Percentiles rank a stretch among this genome's conserved stretches.
Evolutionary conservation across 805 yeast species (phyloP).

Genomic region (Blastobotrys chiropterorum): DNA sequence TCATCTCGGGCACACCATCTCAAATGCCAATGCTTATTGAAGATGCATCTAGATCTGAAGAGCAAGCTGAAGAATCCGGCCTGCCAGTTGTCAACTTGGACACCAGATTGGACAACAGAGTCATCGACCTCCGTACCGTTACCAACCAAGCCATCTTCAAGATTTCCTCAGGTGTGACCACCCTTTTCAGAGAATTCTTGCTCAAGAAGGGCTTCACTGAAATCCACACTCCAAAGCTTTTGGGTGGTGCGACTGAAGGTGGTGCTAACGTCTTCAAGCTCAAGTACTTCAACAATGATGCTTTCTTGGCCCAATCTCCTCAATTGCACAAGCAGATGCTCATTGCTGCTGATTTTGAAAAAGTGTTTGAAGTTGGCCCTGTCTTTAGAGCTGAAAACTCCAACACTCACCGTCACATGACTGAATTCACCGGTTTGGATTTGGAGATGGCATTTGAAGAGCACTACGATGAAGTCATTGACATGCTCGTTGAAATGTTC

Average conservation of each 20-base stretch:
- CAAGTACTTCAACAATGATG: conserved; percentile 84
- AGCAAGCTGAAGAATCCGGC: conserved; percentile 68
- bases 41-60: conserved; percentile 93
- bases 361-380: conserved; percentile 93
- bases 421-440: conserved; percentile 96
- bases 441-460: conserved; percentile 97
- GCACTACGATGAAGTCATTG: conserved; percentile 89
- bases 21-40: conserved; percentile 91
- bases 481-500: conserved; percentile 62
- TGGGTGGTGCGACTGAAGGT: conserved; percentile 96
- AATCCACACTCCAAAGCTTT: conserved; percentile 91
- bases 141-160: conserved; percentile 97
- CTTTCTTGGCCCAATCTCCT: conserved; percentile 96
- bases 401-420: conserved; percentile 98
- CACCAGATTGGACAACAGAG: conserved; percentile 91
- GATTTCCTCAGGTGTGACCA: conserved; percentile 84
- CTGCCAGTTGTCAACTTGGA: conserved; percentile 93
- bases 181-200: conserved; percentile 84
- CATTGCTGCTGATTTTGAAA: conserved; percentile 96
- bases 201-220: conserved; percentile 66
- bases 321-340: conserved; percentile 97
- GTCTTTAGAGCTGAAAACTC: conserved; percentile 99
- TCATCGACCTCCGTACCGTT: conserved; percentile 91
- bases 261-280: conserved; percentile 96
- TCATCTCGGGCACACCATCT: conserved; percentile 83